A percentile compares a stretch with the other conserved stretches of the same genome.
phyloP scores from a whole-genome alignment of 2,329 filamentous ascomycete genomes.

The Paramyrothecium sp. region DNA sequence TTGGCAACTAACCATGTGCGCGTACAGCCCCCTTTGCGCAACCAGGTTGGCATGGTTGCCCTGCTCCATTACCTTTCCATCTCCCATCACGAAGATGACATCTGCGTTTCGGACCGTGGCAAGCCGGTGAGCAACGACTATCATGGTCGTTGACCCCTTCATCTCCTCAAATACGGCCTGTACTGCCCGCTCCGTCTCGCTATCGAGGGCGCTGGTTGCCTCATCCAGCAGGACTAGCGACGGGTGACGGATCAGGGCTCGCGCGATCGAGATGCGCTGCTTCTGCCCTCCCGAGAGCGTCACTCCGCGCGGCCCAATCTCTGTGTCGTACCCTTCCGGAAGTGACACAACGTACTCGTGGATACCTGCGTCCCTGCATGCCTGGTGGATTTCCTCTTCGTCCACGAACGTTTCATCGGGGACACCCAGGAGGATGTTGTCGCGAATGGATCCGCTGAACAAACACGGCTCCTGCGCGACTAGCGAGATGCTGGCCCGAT shows the following conservation, averaged over 20 bases:
- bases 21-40: background rate
- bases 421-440: background rate
- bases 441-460: background rate
- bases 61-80: constrained; percentile 74
- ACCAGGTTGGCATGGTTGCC: constrained; percentile 73
- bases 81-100: constrained; percentile 85
- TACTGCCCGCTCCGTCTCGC: background rate
- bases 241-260: background rate
- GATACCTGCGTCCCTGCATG: background rate
- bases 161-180: background rate
- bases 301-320: background rate
- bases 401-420: background rate
- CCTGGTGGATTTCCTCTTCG: background rate
- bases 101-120: constrained; percentile 51
- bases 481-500: background rate
- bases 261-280: background rate
- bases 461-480: background rate
- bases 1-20: background rate
- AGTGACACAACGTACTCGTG: background rate
- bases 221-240: background rate
- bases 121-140: background rate
- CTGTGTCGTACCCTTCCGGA: background rate
- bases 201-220: background rate
- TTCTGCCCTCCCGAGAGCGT: background rate
- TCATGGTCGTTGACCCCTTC: background rate